Base-by-base conservation (phyloP, 257 asterid species). In the Salvia miltiorrhiza region DNA sequence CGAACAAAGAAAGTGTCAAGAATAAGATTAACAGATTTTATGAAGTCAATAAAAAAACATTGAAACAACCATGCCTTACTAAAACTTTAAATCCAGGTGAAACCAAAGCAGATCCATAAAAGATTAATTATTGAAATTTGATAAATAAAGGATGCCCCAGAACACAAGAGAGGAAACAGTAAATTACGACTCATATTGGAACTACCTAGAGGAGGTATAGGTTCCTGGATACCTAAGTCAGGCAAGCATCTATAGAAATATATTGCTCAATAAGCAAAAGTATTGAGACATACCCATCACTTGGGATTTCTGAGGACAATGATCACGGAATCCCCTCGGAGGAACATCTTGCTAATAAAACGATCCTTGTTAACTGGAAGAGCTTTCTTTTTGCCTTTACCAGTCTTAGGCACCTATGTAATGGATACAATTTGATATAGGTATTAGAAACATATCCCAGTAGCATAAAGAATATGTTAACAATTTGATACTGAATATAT, bases 281-380 rank as follows among this genome's bases (percentile, higher is more conserved):
- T 52, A 52, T 21, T 3, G 6, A 50, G 16, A 52, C 33, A 54
- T 24, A 85, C 92, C 92, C 54, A 43, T 76, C 57, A 90, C 87
- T 91, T 90, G 0, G 96, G 97, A 57, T 90, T 90, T 54, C 94
- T 78, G 66, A 86, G 96, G 69, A 88, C 97, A 76, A 90, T 90
- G 85, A 90, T 86, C 64, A 90, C 97, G 3, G 97, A 90, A 78
- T 90, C 97, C 45, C 97, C 97, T n/a, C 96, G 93, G 71, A 90
- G 97, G 47, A 90, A 90, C 97, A 90, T 90, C 79, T 90, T 90
- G 72, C 95, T 90, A 32, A 90, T 90, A 21, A 90, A 90, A 64
- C 95, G 84, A 78, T 90, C 97, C 63, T 88, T 90, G 83, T 90
- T 88, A 71, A 90, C 92, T 16, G 95, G 92, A 72, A 81, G 88